Evolutionary conservation across 169 alveolate species (phyloP).

Genomic region (Eimeria zaria): DNA sequence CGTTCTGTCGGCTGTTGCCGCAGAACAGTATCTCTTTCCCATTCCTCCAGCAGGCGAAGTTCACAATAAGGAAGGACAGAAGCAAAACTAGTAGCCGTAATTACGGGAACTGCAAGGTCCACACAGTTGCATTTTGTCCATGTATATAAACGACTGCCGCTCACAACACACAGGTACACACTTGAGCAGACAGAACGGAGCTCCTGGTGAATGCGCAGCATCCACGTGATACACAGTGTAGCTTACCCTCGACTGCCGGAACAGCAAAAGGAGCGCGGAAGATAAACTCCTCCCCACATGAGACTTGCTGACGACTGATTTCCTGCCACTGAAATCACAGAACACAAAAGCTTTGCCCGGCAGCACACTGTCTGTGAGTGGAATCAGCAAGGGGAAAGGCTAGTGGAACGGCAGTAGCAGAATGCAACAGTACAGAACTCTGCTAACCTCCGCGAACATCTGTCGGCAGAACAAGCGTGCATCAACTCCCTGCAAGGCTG

Average conservation of each 20-base stretch:
- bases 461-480: slow-evolving; percentile 13
- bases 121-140: neutral
- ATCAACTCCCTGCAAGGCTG: slow-evolving; percentile 55
- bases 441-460: slow-evolving; percentile 52
- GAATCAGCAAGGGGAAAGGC: neutral
- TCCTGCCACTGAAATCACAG: slow-evolving; percentile 48
- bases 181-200: neutral
- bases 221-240: neutral
- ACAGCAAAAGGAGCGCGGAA: slow-evolving; percentile 25
- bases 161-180: neutral
- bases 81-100: slow-evolving; percentile 57
- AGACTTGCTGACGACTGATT: slow-evolving; percentile 54
- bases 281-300: slow-evolving; percentile 61
- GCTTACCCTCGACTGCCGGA: slow-evolving; percentile 42
- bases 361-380: neutral
- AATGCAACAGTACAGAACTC: neutral
- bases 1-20: slow-evolving; percentile 39
- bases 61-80: slow-evolving; percentile 59
- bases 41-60: slow-evolving; percentile 58
- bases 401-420: neutral
- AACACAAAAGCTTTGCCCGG: neutral
- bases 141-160: neutral
- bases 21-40: slow-evolving; percentile 5
- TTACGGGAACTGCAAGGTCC: slow-evolving; percentile 57
- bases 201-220: neutral